A percentile compares a stretch with the other conserved stretches of the same genome.
These are phyloP conservation scores for Beauveria pseudobassiana DNA, from an alignment of 2,329 filamentous ascomycete genomes.

Conservation along the genomic window DNA sequence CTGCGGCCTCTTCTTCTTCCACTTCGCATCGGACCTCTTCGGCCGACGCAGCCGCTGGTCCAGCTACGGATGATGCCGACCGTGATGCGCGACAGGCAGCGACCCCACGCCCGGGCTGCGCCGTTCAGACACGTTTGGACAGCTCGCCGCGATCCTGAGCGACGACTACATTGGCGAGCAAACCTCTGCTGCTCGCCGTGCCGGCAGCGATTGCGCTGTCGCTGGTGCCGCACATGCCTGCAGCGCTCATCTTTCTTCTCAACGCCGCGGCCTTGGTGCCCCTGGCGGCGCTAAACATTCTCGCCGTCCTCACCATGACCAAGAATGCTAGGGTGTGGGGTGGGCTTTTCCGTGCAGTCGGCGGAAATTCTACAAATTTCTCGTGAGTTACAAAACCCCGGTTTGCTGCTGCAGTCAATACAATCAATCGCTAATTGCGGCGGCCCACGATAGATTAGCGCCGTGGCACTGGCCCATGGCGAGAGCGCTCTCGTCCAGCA, in stretches of 20 bases:
- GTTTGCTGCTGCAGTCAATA: no score
- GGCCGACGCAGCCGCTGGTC: neutral
- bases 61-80: neutral
- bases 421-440: neutral
- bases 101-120: neutral
- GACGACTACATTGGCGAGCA: constrained; percentile 14
- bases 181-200: constrained; percentile 12
- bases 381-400: neutral
- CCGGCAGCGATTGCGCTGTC: constrained; percentile 5
- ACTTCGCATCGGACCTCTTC: neutral
- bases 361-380: constrained; percentile 13
- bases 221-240: neutral
- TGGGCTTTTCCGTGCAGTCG: constrained; percentile 11
- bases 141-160: constrained; percentile 10
- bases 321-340: constrained; percentile 8
- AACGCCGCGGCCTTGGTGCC: constrained; percentile 12
- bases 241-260: constrained; percentile 9
- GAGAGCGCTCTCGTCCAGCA: constrained; percentile 11
- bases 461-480: neutral
- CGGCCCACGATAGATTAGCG: neutral
- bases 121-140: constrained; percentile 10
- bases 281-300: constrained; percentile 13
- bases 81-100: neutral
- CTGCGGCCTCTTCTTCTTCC: neutral
- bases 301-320: constrained; percentile 10